Evolutionary conservation across 345 rosid species (phyloP).

Genomic region (Eucalyptus cloeziana): DNA sequence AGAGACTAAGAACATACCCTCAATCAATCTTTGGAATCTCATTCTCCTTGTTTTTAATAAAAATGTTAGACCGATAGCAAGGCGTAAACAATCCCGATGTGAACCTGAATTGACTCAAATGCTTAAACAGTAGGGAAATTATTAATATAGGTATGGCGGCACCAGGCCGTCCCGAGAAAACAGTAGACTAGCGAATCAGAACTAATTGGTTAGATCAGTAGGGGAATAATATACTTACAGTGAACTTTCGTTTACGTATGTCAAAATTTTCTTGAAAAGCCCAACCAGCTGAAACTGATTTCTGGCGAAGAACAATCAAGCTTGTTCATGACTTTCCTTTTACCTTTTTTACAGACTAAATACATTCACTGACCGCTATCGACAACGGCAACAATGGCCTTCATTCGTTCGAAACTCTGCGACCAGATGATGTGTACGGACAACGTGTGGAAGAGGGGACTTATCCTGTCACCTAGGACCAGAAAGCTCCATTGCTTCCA

Average conservation of each 20-base stretch:
- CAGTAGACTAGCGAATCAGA: not conserved
- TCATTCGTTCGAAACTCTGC: not conserved
- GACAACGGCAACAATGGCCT: not conserved
- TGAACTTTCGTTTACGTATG: not conserved
- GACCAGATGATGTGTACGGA: not conserved
- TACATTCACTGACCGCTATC: not conserved
- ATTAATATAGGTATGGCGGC: not conserved
- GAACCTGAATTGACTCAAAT: not conserved
- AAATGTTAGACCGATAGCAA: not conserved
- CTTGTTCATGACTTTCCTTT: not conserved
- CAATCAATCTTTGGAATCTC: not conserved
- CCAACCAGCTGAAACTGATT: not conserved
- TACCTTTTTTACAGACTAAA: not conserved
- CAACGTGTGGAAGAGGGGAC: not conserved
- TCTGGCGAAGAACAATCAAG: not conserved
- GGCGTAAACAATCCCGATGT: not conserved
- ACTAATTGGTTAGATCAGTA: not conserved
- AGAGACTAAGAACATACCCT: not conserved
- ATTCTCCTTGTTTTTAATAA: not conserved
- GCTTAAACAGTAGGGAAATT: not conserved
- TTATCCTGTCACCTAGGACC: constrained; percentile 58
- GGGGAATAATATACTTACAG: not conserved
- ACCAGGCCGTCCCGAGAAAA: not conserved
- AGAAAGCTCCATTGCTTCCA: constrained; percentile 96
- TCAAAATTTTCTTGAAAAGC: not conserved